These are phyloP conservation scores for Baorangia bicolor DNA, from an alignment of 768 basidiomycete species.

Conservation along the genomic window DNA sequence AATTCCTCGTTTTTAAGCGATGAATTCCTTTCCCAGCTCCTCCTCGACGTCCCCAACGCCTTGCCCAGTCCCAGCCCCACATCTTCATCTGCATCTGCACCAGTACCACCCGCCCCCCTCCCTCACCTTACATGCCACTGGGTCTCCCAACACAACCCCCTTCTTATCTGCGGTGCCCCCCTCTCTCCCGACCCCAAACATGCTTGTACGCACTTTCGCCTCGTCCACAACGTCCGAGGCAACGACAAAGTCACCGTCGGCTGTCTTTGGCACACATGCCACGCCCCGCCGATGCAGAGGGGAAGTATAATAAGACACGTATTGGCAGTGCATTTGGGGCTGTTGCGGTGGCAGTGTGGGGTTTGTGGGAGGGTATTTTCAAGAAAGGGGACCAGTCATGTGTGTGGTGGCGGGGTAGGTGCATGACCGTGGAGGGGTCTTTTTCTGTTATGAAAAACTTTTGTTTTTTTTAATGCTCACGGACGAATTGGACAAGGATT, in stretches of 20 bases:
- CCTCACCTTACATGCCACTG: slow-evolving; percentile 11
- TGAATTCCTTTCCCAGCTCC: slow-evolving; percentile 15
- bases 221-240: slow-evolving; percentile 15
- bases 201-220: slow-evolving; percentile 13
- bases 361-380: slow-evolving; percentile 16
- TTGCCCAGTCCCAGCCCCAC: neutral
- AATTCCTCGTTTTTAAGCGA: slow-evolving; percentile 3
- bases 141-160: neutral
- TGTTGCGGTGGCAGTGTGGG: slow-evolving; percentile 20
- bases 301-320: slow-evolving; percentile 20
- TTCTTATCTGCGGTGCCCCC: slow-evolving; percentile 5
- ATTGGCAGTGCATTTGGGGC: slow-evolving; percentile 15
- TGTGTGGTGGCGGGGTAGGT: neutral
- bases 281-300: slow-evolving; percentile 20
- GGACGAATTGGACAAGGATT: neutral
- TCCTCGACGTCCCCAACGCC: neutral
- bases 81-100: neutral
- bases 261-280: slow-evolving; percentile 15
- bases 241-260: slow-evolving; percentile 14
- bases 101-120: neutral
- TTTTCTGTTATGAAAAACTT: too few species aligned
- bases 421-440: neutral
- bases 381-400: slow-evolving; percentile 16
- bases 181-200: slow-evolving; percentile 10
- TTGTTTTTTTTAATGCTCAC: too few species aligned